Percentiles rank a stretch among this genome's conserved stretches.
Conservation (phyloP, 345 rosid genomes). For the Citrus medica region DNA sequence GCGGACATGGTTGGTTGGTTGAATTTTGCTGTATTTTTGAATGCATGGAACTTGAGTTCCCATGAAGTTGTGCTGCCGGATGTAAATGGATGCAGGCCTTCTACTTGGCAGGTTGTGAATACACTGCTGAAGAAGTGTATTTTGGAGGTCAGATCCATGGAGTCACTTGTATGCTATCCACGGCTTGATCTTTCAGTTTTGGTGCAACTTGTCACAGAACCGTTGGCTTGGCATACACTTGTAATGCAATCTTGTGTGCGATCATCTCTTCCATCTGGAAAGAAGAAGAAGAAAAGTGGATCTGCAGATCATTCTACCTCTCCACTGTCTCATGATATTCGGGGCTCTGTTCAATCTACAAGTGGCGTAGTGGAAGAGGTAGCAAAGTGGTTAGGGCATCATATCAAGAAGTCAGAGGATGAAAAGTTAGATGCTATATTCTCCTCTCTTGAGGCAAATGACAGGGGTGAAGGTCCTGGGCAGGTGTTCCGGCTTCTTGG, state of each 20-base stretch:
- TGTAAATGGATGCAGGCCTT: conserved; percentile 20
- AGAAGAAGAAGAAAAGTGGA: conserved; percentile 87
- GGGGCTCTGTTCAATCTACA: conserved; percentile 49
- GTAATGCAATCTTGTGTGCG: conserved; percentile 74
- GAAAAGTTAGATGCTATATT: conserved; percentile 46
- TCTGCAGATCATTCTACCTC: conserved; percentile 43
- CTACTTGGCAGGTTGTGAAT: conserved; percentile 51
- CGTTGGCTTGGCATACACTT: conserved; percentile 85
- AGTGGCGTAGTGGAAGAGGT: conserved; percentile 49
- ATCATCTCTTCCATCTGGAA: conserved; percentile 71
- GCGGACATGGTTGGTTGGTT: conserved; percentile 71
- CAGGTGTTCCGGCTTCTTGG: conserved; percentile 53
- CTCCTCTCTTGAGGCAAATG: conserved; percentile 40
- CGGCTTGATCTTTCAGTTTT: conserved; percentile 44
- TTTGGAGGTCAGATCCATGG: conserved; percentile 43
- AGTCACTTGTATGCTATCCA: conserved; percentile 41
- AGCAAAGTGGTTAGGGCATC: conserved; percentile 44
- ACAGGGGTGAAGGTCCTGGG: conserved; percentile 60
- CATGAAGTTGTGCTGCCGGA: conserved; percentile 36
- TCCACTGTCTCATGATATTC: conserved; percentile 33
- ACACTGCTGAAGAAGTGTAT: conserved; percentile 52
- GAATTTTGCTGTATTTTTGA: conserved; percentile 74
- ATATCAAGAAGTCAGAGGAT: conserved; percentile 51
- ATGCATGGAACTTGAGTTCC: conserved; percentile 75
- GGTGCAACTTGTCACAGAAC: conserved; percentile 74